Evolutionary conservation across 2,329 filamentous ascomycete species (phyloP).

Genomic region (Colletotrichum lindemuthianum): DNA sequence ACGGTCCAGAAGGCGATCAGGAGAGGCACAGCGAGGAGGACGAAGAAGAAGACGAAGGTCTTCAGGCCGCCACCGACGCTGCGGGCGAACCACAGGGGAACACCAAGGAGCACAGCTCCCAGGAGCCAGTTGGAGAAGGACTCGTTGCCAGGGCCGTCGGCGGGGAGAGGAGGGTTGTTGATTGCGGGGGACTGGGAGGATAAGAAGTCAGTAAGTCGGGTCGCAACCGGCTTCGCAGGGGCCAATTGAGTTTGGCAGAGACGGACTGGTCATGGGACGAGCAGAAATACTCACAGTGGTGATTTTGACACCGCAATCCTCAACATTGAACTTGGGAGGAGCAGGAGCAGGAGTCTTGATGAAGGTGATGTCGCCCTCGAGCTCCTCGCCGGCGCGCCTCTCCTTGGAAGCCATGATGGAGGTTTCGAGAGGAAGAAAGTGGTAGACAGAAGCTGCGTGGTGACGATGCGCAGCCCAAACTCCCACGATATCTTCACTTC

Average conservation of each 20-base stretch:
- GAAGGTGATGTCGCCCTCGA: slow-evolving; percentile 53
- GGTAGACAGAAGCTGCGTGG: neutral
- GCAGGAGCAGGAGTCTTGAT: slow-evolving; percentile 51
- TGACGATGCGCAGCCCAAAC: slow-evolving; percentile 13
- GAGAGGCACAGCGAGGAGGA: slow-evolving; percentile 62
- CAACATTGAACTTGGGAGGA: slow-evolving; percentile 71
- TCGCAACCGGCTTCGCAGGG: neutral
- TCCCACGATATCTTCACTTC: neutral
- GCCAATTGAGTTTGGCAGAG: slow-evolving; percentile 8
- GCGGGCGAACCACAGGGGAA: slow-evolving; percentile 85
- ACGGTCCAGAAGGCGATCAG: slow-evolving; percentile 85
- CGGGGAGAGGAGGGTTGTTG: slow-evolving; percentile 93
- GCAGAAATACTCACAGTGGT: slow-evolving; percentile 46
- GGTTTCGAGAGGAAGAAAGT: neutral
- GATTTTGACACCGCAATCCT: slow-evolving; percentile 64
- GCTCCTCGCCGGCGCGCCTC: slow-evolving; percentile 35
- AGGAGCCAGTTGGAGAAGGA: slow-evolving; percentile 88
- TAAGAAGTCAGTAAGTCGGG: slow-evolving; percentile 17
- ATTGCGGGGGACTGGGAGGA: slow-evolving; percentile 81
- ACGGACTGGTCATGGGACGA: neutral
- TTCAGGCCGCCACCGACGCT: slow-evolving; percentile 86
- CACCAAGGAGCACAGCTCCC: slow-evolving; percentile 72
- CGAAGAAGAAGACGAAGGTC: slow-evolving; percentile 81
- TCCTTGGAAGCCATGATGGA: slow-evolving; percentile 37
- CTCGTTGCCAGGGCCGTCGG: slow-evolving; percentile 85